phyloP scores from a whole-genome alignment of 371 early-diverging fungal genomes.

The Rhizomucor pusillus region DNA sequence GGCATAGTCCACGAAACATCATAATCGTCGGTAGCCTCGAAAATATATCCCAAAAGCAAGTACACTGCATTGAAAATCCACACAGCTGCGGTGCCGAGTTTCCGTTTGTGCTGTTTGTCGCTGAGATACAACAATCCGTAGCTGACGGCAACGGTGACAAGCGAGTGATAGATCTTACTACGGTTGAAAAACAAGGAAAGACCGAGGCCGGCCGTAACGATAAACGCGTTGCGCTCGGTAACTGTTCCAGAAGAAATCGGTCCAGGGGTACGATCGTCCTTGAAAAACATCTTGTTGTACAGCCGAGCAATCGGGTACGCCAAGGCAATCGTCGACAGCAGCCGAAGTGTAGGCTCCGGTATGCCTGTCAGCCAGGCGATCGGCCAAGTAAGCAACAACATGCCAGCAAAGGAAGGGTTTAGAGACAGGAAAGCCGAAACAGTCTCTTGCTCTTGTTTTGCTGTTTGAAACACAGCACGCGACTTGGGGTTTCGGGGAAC shows the following conservation, averaged over 20 bases:
- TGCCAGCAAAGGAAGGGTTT: background rate
- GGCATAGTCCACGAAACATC: constrained; percentile 74
- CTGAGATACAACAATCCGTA: constrained; percentile 44
- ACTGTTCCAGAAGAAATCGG: constrained; percentile 27
- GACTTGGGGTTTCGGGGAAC: too few species aligned
- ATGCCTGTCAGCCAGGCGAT: constrained; percentile 45
- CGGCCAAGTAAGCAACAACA: constrained; percentile 23
- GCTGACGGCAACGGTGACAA: constrained; percentile 53
- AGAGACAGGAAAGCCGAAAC: background rate
- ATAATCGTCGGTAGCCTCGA: constrained; percentile 55
- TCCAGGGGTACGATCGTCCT: constrained; percentile 17
- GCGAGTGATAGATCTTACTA: constrained; percentile 54
- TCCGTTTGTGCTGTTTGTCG: constrained; percentile 37
- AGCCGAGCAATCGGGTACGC: constrained; percentile 55
- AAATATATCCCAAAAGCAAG: constrained; percentile 55
- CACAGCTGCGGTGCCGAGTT: constrained; percentile 38
- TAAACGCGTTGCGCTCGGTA: constrained; percentile 49
- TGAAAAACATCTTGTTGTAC: constrained; percentile 33
- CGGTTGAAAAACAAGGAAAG: constrained; percentile 63
- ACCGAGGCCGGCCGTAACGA: constrained; percentile 47
- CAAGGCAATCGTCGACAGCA: constrained; percentile 49
- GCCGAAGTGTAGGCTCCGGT: constrained; percentile 58
- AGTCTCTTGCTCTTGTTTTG: background rate
- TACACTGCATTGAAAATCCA: constrained; percentile 66
- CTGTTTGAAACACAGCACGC: too few species aligned